Base-by-base conservation (phyloP, 129 eudicot species). In the Artemisia annua region DNA sequence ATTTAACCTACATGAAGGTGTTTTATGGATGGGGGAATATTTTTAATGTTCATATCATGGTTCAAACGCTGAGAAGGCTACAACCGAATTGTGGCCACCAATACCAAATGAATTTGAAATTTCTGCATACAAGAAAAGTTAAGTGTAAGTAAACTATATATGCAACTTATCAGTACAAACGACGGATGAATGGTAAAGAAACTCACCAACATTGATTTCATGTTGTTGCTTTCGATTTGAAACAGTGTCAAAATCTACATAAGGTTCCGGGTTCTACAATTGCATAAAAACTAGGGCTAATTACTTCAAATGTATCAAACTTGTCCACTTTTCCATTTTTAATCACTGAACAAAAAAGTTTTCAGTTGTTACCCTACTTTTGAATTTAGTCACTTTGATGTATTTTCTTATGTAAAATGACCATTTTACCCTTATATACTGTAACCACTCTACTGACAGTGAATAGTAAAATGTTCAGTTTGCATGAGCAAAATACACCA, bases 221-320 rank as follows among this genome's bases (percentile, higher is more conserved):
- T 48, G 52, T 48, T 48, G 12, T 11, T 48, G 52, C 52, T 9
- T 48, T 48, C 1, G 52, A 48, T 48, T 48, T 13, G 52, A 3
- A 13, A 48, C 13, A 48, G 14, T 48, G 14, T 48, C 3, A 3
- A 48, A 48, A 0, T 48, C 52, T 48, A 48, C 52, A 8, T 2
- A 10, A 48, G 52, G 52, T 10, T 48, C 15, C 11, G 14, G 52
- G 14, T 48, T 11, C 11, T 48, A 48, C 3, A 3, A 15, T 7
- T 48, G 14, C 13, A 48, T 3, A 10, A 9, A 10, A 13, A 48
- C 95, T 11, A 79, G n/a, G n/a, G n/a, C n/a, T n/a, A n/a, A n/a
- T n/a, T n/a, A n/a, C n/a, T n/a, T n/a, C n/a, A n/a, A n/a, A n/a
- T n/a, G n/a, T n/a, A n/a, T n/a, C n/a, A n/a, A n/a, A n/a, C n/a